These are phyloP conservation scores for Lophium mytilinum DNA, from an alignment of 495 filamentous ascomycete species.

Conservation along the genomic window DNA sequence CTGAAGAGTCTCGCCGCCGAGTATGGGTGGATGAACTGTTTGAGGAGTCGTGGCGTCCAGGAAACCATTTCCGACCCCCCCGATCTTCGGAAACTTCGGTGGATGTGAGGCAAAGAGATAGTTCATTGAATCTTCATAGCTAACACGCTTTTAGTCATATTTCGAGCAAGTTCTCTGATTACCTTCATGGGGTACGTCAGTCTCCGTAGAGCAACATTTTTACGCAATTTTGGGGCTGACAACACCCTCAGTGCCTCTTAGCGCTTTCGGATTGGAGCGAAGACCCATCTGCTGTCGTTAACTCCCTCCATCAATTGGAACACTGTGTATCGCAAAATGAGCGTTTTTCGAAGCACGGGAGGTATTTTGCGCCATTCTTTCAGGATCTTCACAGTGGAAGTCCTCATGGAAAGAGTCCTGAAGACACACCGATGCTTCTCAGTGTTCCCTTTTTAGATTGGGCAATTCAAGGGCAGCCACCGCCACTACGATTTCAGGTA, in stretches of 20 bases:
- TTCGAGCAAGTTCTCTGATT: constrained; percentile 34
- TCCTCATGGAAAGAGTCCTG: not conserved
- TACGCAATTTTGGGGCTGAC: not conserved
- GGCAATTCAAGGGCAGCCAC: constrained; percentile 27
- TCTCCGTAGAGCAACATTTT: not conserved
- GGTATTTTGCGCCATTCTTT: constrained; percentile 35
- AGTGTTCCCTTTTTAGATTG: constrained; percentile 36
- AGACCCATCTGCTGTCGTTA: constrained; percentile 1
- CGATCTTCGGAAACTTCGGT: constrained; percentile 26
- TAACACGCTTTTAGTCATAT: constrained; percentile 25
- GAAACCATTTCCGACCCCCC: constrained; percentile 18
- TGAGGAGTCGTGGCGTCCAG: constrained; percentile 25
- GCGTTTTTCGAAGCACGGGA: constrained; percentile 36
- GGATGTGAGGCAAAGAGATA: constrained; percentile 23
- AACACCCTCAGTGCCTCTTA: constrained; percentile 14
- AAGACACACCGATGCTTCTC: constrained; percentile 26
- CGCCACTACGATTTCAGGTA: constrained; percentile 33
- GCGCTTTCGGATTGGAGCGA: constrained; percentile 24
- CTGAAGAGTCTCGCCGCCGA: constrained; percentile 25
- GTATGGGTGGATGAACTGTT: constrained; percentile 35
- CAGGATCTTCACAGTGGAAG: constrained; percentile 17
- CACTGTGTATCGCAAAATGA: constrained; percentile 30
- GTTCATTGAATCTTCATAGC: not conserved
- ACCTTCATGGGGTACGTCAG: constrained; percentile 29
- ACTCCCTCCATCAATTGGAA: constrained; percentile 24